phyloP scores from a whole-genome alignment of 2,329 filamentous ascomycete species.

The Orbilia brochopaga region DNA sequence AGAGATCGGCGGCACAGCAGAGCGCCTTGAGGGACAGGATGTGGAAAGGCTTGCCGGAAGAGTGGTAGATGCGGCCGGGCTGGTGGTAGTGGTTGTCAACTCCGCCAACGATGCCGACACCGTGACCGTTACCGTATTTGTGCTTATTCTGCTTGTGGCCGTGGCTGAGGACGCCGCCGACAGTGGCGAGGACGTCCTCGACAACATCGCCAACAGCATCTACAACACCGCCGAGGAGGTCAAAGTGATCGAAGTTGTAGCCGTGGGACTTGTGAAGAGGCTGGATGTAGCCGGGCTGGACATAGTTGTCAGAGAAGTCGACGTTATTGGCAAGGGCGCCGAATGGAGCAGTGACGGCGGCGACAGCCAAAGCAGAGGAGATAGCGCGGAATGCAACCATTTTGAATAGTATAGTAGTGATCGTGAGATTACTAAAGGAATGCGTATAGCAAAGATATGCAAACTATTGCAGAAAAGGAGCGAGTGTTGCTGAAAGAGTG shows the following conservation, averaged over 20 bases:
- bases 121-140: slow-evolving; percentile 35
- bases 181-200: slow-evolving; percentile 22
- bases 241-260: slow-evolving; percentile 35
- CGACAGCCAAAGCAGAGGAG: slow-evolving; percentile 40
- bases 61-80: slow-evolving; percentile 38
- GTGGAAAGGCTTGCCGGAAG: slow-evolving; percentile 32
- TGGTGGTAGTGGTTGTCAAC: slow-evolving; percentile 15
- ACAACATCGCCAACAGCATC: slow-evolving; percentile 32
- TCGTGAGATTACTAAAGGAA: slow-evolving; percentile 45
- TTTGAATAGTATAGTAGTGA: slow-evolving; percentile 40
- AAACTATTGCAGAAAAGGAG: slow-evolving; percentile 15
- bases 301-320: slow-evolving; percentile 46
- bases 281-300: slow-evolving; percentile 32
- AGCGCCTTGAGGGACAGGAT: slow-evolving; percentile 34
- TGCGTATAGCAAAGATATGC: slow-evolving; percentile 13
- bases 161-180: slow-evolving; percentile 17
- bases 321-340: slow-evolving; percentile 25
- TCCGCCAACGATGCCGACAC: slow-evolving; percentile 32
- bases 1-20: slow-evolving; percentile 36
- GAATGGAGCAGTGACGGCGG: slow-evolving; percentile 18
- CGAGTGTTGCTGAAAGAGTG: slow-evolving; percentile 36
- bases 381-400: slow-evolving; percentile 48
- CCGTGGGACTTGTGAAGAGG: slow-evolving; percentile 35
- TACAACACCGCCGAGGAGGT: slow-evolving; percentile 37
- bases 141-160: slow-evolving; percentile 7